Evolutionary conservation across 306 rosid genomes (phyloP), one percentile per base, ranked within the genome.

Genomic region (Dryas octopetala): DNA sequence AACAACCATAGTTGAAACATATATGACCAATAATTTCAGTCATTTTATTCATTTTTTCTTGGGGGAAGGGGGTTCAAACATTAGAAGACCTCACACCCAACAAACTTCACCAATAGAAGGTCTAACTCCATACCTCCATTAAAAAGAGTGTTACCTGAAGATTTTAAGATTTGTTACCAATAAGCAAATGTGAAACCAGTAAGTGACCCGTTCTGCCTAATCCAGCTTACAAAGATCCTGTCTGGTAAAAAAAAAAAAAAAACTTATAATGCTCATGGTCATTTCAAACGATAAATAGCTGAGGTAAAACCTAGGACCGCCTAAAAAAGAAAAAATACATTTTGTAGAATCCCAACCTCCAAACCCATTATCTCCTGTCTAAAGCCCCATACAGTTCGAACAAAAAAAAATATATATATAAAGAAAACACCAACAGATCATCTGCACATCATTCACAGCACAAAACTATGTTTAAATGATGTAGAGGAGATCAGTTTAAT

Each of bases 281-380:
- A 57, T 57, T 15, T 10, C 11, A 55, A 54, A 55, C 13, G 17
- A 70, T 52, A 66, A 11, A 5, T 10, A 70, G 48, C 46, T 49
- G 59, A 28, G 43, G 50, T 4, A 68, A n/a, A 52, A 70, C 32
- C 73, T 28, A 68, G 46, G 61, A 38, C 28, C 72, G 49, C 8
- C 8, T 68, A 26, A 11, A 68, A 51, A 69, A 44, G 45, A 23
- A 32, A 32, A 16, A 69, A 15, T 8, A 10, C 13, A 11, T 4
- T 51, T 32, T 9, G 60, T 51, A 50, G 41, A 4, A 58, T 58
- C 14, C 38, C 4, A 52, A 15, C n/a, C 5, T 52, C 23, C 58
- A 52, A 52, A 5, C 7, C 58, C 58, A 52, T 52, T 15, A 52
- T 52, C 17, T 15, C 15, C 4, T 52, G 23, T 13, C 17, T 15